phyloP scores from a whole-genome alignment of 176 grass and related monocot genomes.

The Dendrocalamus sinicus region DNA sequence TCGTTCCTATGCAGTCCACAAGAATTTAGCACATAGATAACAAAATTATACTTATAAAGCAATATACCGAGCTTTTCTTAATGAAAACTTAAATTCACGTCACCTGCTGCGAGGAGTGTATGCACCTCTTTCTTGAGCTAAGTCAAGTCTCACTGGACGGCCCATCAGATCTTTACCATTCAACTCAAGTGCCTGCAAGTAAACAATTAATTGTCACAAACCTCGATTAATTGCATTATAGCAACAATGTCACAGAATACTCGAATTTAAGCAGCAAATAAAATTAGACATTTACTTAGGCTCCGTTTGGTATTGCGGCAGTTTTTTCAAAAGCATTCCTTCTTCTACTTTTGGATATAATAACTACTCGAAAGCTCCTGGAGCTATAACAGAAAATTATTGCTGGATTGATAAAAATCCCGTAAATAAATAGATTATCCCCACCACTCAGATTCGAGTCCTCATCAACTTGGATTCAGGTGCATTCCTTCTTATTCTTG shows the following conservation, averaged over 20 bases:
- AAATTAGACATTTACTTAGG: not conserved
- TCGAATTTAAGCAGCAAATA: not conserved
- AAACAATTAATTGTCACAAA: conserved; percentile 6
- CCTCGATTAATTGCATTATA: not conserved
- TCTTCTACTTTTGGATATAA: not conserved
- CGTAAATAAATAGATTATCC: not conserved
- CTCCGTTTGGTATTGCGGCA: not conserved
- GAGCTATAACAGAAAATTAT: not conserved
- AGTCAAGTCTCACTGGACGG: conserved; percentile 69
- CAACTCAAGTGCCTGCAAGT: conserved; percentile 60
- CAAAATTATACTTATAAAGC: not conserved
- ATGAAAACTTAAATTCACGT: conserved; percentile 22
- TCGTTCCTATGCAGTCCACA: conserved; percentile 51
- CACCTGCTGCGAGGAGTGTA: conserved; percentile 73
- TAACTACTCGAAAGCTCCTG: not conserved
- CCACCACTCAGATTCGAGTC: not conserved
- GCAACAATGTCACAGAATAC: not conserved
- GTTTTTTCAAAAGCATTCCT: not conserved
- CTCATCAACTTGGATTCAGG: not conserved
- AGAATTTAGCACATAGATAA: not conserved
- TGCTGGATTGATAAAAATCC: not conserved
- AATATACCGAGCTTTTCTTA: not conserved
- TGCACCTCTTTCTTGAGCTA: conserved; percentile 59
- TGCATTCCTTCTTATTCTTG: not conserved
- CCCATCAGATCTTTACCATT: conserved; percentile 61